phyloP scores from a whole-genome alignment of 225 moss, liverwort and hornwort species.

The Sphagnum tenellum region DNA sequence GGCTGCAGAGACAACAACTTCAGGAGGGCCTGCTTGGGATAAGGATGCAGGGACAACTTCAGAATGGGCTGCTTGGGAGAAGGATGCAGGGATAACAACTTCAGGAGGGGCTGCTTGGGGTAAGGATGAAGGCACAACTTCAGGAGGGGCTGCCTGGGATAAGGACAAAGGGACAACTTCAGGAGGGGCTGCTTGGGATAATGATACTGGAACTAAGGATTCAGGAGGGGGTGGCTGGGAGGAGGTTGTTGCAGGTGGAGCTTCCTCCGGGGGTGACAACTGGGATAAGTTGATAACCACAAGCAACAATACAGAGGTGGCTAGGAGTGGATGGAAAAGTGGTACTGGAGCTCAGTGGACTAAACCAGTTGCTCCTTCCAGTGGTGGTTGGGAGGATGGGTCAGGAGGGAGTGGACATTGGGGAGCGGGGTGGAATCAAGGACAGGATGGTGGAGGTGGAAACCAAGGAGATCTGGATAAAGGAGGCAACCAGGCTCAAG shows the following conservation, averaged over 20 bases:
- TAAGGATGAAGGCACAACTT: not conserved
- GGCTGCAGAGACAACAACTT: slow-evolving; percentile 16
- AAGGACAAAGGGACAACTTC: slow-evolving; percentile 6
- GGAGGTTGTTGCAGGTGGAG: no score
- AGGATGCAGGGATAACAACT: slow-evolving; percentile 1
- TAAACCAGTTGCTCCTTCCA: not conserved
- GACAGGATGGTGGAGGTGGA: no score
- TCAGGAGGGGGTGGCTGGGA: not conserved
- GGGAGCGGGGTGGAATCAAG: no score
- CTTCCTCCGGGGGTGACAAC: no score
- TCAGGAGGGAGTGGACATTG: no score
- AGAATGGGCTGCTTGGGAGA: slow-evolving; percentile 7
- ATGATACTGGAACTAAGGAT: not conserved
- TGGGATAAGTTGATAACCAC: no score
- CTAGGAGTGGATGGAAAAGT: slow-evolving; percentile 1
- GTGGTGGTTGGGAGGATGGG: no score
- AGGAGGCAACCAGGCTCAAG: no score
- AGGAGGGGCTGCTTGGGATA: slow-evolving; percentile 3
- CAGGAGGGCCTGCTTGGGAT: slow-evolving; percentile 22
- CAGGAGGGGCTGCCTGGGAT: slow-evolving; percentile 5
- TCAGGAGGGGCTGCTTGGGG: no score
- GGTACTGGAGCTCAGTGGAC: not conserved
- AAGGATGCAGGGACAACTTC: slow-evolving; percentile 9
- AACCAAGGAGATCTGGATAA: no score
- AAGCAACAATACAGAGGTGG: no score